phyloP scores from a whole-genome alignment of 768 basidiomycete species.

The Melanogaster broomeanus region DNA sequence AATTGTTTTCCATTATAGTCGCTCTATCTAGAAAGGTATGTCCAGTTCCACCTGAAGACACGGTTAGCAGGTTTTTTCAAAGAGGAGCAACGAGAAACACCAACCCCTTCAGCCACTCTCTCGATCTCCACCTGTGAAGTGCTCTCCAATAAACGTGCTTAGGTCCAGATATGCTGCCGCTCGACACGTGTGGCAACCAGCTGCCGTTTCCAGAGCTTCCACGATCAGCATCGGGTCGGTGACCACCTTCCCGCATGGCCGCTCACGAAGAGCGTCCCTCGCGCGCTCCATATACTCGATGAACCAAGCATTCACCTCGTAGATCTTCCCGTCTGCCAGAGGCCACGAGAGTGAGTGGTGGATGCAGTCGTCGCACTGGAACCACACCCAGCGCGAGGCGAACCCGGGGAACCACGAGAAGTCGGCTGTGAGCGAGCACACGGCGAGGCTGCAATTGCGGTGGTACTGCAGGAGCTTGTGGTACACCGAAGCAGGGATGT shows the following conservation, averaged over 20 bases:
- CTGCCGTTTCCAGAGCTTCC: constrained; percentile 31
- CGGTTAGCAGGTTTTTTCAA: constrained; percentile 7
- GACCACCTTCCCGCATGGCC: constrained; percentile 32
- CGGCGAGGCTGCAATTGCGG: constrained; percentile 33
- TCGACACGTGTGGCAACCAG: constrained; percentile 30
- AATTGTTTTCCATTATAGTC: constrained; percentile 3
- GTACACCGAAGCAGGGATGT: constrained; percentile 38
- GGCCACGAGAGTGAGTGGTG: constrained; percentile 36
- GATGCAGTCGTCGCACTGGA: constrained; percentile 40
- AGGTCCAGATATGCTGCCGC: constrained; percentile 31
- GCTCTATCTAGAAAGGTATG: constrained; percentile 23
- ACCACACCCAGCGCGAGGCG: constrained; percentile 39
- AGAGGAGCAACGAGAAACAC: neutral
- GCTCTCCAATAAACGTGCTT: constrained; percentile 33
- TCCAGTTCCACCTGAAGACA: constrained; percentile 32
- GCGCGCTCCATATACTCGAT: constrained; percentile 37
- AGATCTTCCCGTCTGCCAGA: constrained; percentile 35
- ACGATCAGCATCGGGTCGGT: constrained; percentile 30
- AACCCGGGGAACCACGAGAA: constrained; percentile 39
- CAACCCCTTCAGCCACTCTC: constrained; percentile 29
- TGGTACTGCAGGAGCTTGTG: constrained; percentile 40
- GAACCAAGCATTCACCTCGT: constrained; percentile 36
- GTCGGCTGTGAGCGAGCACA: constrained; percentile 33
- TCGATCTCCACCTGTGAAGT: constrained; percentile 32
- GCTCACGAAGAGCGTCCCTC: constrained; percentile 30